Conservation (phyloP, 192 early-diverging fungal genomes). For the Backusella liffmaniae region DNA sequence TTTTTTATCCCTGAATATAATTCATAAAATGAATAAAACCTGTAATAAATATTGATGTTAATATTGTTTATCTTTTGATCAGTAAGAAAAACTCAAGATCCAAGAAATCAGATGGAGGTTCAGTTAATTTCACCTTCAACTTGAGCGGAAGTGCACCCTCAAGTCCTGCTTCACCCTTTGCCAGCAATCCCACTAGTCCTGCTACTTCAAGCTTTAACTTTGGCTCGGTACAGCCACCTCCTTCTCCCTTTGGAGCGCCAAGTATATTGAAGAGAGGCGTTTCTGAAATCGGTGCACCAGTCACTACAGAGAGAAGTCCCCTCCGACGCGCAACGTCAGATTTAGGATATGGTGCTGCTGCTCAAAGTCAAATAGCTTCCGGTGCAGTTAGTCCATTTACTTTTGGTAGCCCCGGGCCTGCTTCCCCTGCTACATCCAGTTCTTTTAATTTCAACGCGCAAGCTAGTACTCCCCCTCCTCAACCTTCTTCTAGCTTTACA, state of each 20-base stretch:
- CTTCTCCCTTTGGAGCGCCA: not conserved
- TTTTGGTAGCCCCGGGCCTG: not conserved
- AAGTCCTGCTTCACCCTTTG: not conserved
- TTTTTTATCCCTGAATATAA: not conserved
- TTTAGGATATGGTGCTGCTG: not conserved
- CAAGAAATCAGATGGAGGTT: slow-evolving; percentile 1
- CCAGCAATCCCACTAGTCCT: not conserved
- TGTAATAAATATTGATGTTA: not conserved
- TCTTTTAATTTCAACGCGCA: not conserved
- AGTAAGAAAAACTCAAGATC: slow-evolving; percentile 3
- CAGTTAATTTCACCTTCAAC: not conserved
- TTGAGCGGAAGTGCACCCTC: not conserved
- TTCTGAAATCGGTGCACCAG: not conserved
- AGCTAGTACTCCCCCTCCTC: not conserved
- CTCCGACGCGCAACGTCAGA: not conserved
- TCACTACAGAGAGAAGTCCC: not conserved
- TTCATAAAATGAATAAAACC: not conserved
- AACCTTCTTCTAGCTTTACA: not conserved
- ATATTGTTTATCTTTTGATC: not conserved
- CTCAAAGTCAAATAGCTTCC: not conserved
- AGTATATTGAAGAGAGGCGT: not conserved
- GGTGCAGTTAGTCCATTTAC: not conserved
- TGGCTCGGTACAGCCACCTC: not conserved
- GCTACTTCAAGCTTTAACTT: not conserved
- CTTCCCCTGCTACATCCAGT: not conserved